Base-by-base conservation (phyloP, 2,329 filamentous ascomycete species). In the Fusarium globosum region DNA sequence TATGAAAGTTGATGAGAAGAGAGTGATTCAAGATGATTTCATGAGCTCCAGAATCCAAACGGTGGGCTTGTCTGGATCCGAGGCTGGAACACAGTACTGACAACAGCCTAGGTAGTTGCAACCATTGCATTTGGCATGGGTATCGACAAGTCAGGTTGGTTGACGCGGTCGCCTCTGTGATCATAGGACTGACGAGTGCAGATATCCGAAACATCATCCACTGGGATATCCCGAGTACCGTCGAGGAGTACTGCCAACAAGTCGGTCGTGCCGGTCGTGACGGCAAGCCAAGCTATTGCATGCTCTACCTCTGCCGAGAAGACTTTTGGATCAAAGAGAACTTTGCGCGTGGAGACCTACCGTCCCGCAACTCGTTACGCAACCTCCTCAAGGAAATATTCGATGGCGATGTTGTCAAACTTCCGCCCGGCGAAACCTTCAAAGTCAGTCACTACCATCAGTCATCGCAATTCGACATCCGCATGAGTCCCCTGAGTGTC, bases 61-160 rank as follows among this genome's bases (percentile, higher is more conserved):
- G 33, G 78, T 81, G 28, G 55, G 76, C 18, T n/a, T 7, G 6
- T 4, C 5, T 6, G 7, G 6, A 20, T 9, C 13, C 2, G 1
- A 6, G 1, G 7, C 14, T 49, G 15, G 4, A 28, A 6, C 4
- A 11, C 21, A 4, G 3, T 6, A 14, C 63, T 77, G 7, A 77
- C 30, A 7, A n/a, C 20, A 1, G 4, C 6, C 2, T 6, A 77
- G 75, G 75, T 77, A n/a, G 75, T 77, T 23, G 87, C 88, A 7
- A 90, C 88, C 0, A 89, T 89, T 45, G 88, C 88, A 2, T 90
- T 90, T 57, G 88, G 88, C 2, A 90, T 90, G 88, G 88, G 88
- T 0, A 89, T 90, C 23, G 88, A 90, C 75, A 90, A 90, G 68
- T 68, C 78, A 53, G 78, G 78, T 79, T 68, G 21, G 74, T 53